phyloP scores from a whole-genome alignment of 495 filamentous ascomycete genomes.

The Penicillium canariense region DNA sequence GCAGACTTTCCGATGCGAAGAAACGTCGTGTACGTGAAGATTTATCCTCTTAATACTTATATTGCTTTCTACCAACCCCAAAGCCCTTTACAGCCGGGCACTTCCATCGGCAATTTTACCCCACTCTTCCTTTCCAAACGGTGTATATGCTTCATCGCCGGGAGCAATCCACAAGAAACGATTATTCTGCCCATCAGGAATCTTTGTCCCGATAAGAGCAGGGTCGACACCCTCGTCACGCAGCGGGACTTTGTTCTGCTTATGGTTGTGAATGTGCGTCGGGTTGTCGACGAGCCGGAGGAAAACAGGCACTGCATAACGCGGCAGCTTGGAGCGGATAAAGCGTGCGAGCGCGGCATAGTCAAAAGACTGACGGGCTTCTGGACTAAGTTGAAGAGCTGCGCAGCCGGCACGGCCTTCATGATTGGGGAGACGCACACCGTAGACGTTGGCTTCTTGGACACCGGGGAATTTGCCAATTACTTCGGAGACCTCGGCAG shows the following conservation, averaged over 20 bases:
- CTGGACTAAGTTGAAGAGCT: slow-evolving; percentile 46
- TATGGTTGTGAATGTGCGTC: slow-evolving; percentile 75
- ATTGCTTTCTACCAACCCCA: not conserved
- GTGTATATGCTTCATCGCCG: slow-evolving; percentile 52
- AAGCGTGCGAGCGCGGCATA: slow-evolving; percentile 52
- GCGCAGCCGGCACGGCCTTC: slow-evolving; percentile 73
- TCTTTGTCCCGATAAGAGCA: slow-evolving; percentile 46
- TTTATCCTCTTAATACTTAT: slow-evolving; percentile 8
- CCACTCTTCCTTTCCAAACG: slow-evolving; percentile 60
- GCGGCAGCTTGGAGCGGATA: slow-evolving; percentile 57
- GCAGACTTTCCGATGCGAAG: no score
- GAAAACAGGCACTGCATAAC: slow-evolving; percentile 77
- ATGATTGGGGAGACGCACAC: slow-evolving; percentile 66
- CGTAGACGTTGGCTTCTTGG: slow-evolving; percentile 76
- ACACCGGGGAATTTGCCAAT: slow-evolving; percentile 65
- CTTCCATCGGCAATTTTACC: slow-evolving; percentile 46
- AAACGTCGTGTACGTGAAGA: no score
- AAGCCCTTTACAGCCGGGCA: slow-evolving; percentile 45
- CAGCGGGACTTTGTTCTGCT: slow-evolving; percentile 76
- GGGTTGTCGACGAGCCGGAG: slow-evolving; percentile 58
- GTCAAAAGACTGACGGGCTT: slow-evolving; percentile 47
- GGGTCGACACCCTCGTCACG: slow-evolving; percentile 71
- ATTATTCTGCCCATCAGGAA: slow-evolving; percentile 44
- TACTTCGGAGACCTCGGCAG: slow-evolving; percentile 69
- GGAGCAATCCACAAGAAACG: slow-evolving; percentile 55